Evolutionary conservation across 805 yeast species (phyloP).

Genomic region (Yarrowia sp.): DNA sequence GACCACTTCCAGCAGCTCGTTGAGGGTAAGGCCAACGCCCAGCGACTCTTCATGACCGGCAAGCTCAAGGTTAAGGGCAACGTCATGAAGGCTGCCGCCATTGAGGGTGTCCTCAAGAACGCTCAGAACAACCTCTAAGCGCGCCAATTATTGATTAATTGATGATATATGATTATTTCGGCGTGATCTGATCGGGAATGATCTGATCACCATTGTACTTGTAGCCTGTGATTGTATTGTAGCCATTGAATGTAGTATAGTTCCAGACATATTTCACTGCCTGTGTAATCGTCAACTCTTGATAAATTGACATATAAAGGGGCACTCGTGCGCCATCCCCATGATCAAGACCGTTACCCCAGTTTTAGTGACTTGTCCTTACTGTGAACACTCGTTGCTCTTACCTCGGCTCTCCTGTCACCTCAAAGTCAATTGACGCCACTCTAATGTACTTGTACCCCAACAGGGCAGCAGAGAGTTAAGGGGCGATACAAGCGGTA

Average conservation of each 20-base stretch:
- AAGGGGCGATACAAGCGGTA: background rate
- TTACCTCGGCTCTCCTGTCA: slow-evolving; percentile 19
- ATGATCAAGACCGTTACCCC: too few species aligned
- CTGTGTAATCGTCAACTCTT: too few species aligned
- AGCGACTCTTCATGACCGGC: slow-evolving; percentile 82
- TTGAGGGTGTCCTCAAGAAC: slow-evolving; percentile 70
- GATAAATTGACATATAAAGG: too few species aligned
- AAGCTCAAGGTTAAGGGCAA: slow-evolving; percentile 87
- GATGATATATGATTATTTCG: slow-evolving; percentile 19
- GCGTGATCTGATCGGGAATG: too few species aligned
- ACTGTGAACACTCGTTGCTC: background rate
- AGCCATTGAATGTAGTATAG: too few species aligned
- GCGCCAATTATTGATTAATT: slow-evolving; percentile 33
- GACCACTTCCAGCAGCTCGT: slow-evolving; percentile 74
- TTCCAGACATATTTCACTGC: too few species aligned
- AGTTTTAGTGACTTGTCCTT: too few species aligned
- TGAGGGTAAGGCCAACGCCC: slow-evolving; percentile 82
- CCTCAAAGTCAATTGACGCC: slow-evolving; percentile 30
- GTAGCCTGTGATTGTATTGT: background rate
- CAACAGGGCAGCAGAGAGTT: slow-evolving; percentile 7
- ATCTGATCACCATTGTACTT: background rate
- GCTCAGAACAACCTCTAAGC: slow-evolving; percentile 57
- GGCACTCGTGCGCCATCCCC: too few species aligned
- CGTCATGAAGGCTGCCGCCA: slow-evolving; percentile 85
- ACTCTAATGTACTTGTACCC: slow-evolving; percentile 5